These are phyloP conservation scores for Candida xiaguanensis DNA, from an alignment of 805 yeast species.

Conservation along the genomic window DNA sequence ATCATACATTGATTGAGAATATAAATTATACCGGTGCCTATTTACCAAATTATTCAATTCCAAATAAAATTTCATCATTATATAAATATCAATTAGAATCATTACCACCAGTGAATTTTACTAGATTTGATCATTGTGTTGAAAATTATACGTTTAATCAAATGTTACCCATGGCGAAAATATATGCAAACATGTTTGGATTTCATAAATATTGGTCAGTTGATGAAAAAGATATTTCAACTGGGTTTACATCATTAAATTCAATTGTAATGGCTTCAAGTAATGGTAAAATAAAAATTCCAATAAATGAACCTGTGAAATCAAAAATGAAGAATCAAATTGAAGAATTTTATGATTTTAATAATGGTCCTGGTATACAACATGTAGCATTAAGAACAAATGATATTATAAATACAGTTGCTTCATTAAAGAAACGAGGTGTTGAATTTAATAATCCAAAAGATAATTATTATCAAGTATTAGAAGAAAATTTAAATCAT, in stretches of 20 bases:
- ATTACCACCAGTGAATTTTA: conserved; percentile 37
- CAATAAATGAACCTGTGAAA: conserved; percentile 79
- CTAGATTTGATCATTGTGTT: conserved; percentile 71
- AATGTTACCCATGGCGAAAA: conserved; percentile 54
- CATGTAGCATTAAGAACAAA: conserved; percentile 70
- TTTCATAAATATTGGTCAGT: conserved; percentile 83
- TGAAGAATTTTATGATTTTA: conserved; percentile 73
- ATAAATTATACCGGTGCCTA: conserved; percentile 39
- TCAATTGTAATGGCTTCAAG: conserved; percentile 75
- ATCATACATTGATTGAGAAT: conserved; percentile 64
- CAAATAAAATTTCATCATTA: not conserved
- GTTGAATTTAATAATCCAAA: conserved; percentile 66
- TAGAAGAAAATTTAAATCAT: conserved; percentile 41
- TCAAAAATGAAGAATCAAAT: conserved; percentile 69
- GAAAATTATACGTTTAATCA: conserved; percentile 72
- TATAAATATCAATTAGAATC: conserved; percentile 6
- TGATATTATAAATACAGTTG: conserved; percentile 57
- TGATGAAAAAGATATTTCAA: conserved; percentile 71
- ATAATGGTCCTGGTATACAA: conserved; percentile 82
- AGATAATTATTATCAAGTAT: conserved; percentile 49
- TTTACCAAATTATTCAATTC: conserved; percentile 37
- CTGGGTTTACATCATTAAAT: conserved; percentile 64
- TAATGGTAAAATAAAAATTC: conserved; percentile 67
- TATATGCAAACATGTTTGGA: conserved; percentile 62
- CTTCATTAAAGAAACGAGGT: conserved; percentile 55